Evolutionary conservation across 139 green algal species (phyloP).

Genomic region (Cymbomonas tetramitiformis): DNA sequence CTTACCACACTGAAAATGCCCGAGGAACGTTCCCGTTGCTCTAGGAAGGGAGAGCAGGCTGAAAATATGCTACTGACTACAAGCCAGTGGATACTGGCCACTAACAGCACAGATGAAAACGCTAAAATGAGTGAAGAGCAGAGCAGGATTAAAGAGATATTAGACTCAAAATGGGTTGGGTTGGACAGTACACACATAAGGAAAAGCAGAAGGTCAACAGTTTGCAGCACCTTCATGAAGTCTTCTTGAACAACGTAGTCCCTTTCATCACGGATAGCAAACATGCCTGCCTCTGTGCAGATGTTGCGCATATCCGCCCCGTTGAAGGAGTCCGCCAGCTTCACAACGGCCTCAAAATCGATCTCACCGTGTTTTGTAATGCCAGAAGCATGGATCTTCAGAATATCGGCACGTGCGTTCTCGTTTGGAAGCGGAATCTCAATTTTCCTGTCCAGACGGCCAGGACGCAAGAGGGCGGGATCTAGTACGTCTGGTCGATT

Average conservation of each 20-base stretch:
- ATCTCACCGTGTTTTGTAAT: slow-evolving; percentile 97
- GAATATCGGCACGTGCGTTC: slow-evolving; percentile 80
- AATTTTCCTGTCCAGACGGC: slow-evolving; percentile 90
- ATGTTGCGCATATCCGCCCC: slow-evolving; percentile 95
- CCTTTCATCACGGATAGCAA: slow-evolving; percentile 92
- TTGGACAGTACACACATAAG: not conserved
- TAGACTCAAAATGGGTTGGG: not conserved
- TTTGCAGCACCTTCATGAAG: slow-evolving; percentile 98
- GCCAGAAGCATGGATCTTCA: slow-evolving; percentile 90
- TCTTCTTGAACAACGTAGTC: slow-evolving; percentile 93
- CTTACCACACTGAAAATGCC: too few relatives aligned
- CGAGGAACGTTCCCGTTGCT: too few relatives aligned
- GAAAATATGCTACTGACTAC: too few relatives aligned
- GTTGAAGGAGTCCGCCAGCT: slow-evolving; percentile 94
- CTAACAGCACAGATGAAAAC: too few relatives aligned
- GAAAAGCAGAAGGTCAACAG: not conserved
- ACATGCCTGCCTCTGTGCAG: slow-evolving; percentile 96
- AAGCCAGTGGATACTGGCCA: too few relatives aligned
- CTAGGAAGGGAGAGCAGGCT: too few relatives aligned
- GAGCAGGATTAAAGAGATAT: slow-evolving; percentile 3
- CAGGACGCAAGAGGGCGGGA: slow-evolving; percentile 85
- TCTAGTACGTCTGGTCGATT: slow-evolving; percentile 82
- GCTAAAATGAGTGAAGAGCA: slow-evolving; percentile 11
- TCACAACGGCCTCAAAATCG: slow-evolving; percentile 94
- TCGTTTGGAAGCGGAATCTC: slow-evolving; percentile 99